Evolutionary conservation across 306 rosid species (phyloP).

Genomic region (Pterocarpus santalinus): DNA sequence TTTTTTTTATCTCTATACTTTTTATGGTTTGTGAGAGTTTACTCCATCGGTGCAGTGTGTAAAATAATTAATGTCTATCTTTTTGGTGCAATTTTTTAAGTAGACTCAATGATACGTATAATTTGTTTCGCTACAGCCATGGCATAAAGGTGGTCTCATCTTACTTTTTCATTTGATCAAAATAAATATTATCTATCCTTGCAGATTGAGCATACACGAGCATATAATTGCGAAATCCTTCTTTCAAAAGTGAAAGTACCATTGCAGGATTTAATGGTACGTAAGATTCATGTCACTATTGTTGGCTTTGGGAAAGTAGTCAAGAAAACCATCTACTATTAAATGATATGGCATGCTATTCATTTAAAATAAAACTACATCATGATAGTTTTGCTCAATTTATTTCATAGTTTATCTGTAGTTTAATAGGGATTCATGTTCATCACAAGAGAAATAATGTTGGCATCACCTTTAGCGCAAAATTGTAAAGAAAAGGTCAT

Average conservation of each 20-base stretch:
- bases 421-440: not conserved
- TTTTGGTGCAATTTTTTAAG: no score
- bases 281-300: conserved; percentile 32
- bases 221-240: conserved; percentile 81
- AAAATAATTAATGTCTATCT: no score
- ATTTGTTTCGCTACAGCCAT: not conserved
- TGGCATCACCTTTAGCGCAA: not conserved
- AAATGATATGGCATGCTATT: no score
- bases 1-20: not conserved
- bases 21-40: not conserved
- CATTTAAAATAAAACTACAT: no score
- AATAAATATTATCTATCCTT: not conserved
- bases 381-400: not conserved
- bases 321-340: no score
- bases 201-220: conserved; percentile 80
- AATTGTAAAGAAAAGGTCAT: not conserved
- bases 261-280: conserved; percentile 72
- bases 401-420: conserved; percentile 2
- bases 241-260: conserved; percentile 82
- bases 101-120: not conserved
- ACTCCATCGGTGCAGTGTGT: not conserved
- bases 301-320: no score
- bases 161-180: not conserved
- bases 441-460: not conserved
- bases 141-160: not conserved